phyloP scores from a whole-genome alignment of 768 basidiomycete species.

The Melanogaster broomeanus region DNA sequence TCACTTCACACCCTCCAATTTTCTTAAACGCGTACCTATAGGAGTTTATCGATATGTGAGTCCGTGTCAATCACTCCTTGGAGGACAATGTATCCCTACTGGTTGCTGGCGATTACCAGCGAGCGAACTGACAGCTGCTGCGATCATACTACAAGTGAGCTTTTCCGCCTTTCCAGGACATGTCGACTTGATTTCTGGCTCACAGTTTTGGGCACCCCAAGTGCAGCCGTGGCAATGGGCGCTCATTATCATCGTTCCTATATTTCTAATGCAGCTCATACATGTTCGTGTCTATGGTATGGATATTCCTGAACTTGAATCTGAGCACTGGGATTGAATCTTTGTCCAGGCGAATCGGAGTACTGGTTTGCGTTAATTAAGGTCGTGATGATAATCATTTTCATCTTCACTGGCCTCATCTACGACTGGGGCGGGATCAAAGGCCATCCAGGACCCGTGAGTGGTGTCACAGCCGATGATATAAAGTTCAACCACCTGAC shows the following conservation, averaged over 20 bases:
- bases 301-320: conserved; percentile 6
- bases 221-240: conserved; percentile 58
- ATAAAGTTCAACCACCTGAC: too few species aligned
- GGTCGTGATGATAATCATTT: conserved; percentile 59
- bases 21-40: conserved; percentile 11
- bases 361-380: conserved; percentile 69
- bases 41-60: conserved; percentile 43
- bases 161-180: not conserved
- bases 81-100: conserved; percentile 11
- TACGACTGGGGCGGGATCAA: conserved; percentile 62
- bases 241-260: conserved; percentile 52
- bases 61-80: not conserved
- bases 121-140: conserved; percentile 59
- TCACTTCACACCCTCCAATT: conserved; percentile 1
- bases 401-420: conserved; percentile 64
- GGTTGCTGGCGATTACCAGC: conserved; percentile 34
- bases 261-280: conserved; percentile 55
- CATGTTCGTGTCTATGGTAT: conserved; percentile 58
- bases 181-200: not conserved
- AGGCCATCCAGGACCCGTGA: conserved; percentile 57
- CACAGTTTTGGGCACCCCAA: conserved; percentile 46
- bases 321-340: not conserved
- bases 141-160: conserved; percentile 48
- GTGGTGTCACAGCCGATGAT: conserved; percentile 12
- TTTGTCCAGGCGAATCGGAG: conserved; percentile 52